phyloP scores from a whole-genome alignment of 2,329 filamentous ascomycete genomes.

The Calonectria montana region DNA sequence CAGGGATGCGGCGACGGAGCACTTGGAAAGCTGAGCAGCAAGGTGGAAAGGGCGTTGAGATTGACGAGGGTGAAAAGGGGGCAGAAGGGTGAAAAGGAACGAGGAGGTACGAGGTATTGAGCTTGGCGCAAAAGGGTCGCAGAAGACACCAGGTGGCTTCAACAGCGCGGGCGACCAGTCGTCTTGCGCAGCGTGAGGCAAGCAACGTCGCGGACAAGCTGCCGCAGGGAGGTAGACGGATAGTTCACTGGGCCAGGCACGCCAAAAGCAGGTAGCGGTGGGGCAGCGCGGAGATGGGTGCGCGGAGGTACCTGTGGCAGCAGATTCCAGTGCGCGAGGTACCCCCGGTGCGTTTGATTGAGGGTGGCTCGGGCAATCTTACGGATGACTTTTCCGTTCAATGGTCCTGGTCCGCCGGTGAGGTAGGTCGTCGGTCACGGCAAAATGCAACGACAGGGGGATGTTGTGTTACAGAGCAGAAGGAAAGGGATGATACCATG shows the following conservation, averaged over 20 bases:
- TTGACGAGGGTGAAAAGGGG: slow-evolving; percentile 30
- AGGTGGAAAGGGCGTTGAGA: slow-evolving; percentile 2
- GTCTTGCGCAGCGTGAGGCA: slow-evolving; percentile 43
- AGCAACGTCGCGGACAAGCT: slow-evolving; percentile 43
- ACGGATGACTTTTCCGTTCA: slow-evolving; percentile 14
- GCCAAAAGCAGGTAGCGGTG: slow-evolving; percentile 29
- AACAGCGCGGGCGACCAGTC: slow-evolving; percentile 40
- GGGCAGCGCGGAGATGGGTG: slow-evolving; percentile 23
- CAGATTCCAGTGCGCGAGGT: slow-evolving; percentile 14
- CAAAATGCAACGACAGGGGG: neutral
- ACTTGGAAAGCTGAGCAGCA: slow-evolving; percentile 5
- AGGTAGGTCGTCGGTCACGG: slow-evolving; percentile 5
- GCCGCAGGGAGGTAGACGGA: slow-evolving; percentile 40
- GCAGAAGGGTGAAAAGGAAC: slow-evolving; percentile 31
- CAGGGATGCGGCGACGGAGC: slow-evolving; percentile 27
- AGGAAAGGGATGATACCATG: neutral
- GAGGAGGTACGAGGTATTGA: slow-evolving; percentile 33
- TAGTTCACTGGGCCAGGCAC: slow-evolving; percentile 35
- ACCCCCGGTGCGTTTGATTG: slow-evolving; percentile 15
- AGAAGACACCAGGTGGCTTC: slow-evolving; percentile 50
- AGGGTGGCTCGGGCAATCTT: slow-evolving; percentile 24
- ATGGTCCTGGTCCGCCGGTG: slow-evolving; percentile 19
- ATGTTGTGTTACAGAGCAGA: neutral
- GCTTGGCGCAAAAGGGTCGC: slow-evolving; percentile 39
- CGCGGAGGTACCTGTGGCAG: slow-evolving; percentile 12